Base-by-base conservation (phyloP, 1,139 yeast genomes). In the Ogataea hybrid region DNA sequence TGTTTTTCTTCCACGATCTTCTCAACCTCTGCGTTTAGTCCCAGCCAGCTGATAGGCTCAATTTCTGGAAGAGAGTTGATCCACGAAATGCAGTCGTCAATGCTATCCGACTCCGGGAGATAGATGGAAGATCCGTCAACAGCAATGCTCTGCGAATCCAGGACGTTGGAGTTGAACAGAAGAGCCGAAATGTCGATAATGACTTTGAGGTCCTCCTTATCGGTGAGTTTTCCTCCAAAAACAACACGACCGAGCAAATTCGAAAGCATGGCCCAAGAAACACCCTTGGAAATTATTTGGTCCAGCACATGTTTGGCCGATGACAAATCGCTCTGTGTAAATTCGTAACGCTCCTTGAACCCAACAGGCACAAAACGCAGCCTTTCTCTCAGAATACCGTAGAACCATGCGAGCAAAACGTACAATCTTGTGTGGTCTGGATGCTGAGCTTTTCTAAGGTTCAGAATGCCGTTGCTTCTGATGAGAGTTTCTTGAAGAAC, bases 221-320 rank as follows among this genome's bases (percentile, higher is more conserved):
- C 58, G 45, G 79, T 81, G 32, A 85, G 66, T 59, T 84, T 84
- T 17, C 94, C 94, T 11, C 95, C 95, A 56, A 87, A 87, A 1
- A 79, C 69, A 10, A 84, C 70, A 2, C 70, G 70, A 2, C 79
- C 75, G 16, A 86, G 57, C 42, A 82, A 60, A 38, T 67, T 68
- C 6, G 64, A 61, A 5, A 86, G 57, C 17, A 75, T 72, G 2
- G 65, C 61, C 87, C 89, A 85, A 2, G 86, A 83, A 36, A 82
- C 64, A 1, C 44, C 31, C 9, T 58, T 54, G 5, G 54, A 54
- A 33, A 77, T 53, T 60, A 74, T 61, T 32, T 65, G 61, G 30
- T 70, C 71, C 25, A 84, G 61, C 3, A 79, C 68, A 37, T 55
- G 58, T 10, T 69, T 50, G 2, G 78, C 81, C 28, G 78, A 69